Evolutionary conservation across 164 flowering plant genomes (phyloP), one percentile per base, ranked within the genome.

Genomic region (Paratinospora sagittata): DNA sequence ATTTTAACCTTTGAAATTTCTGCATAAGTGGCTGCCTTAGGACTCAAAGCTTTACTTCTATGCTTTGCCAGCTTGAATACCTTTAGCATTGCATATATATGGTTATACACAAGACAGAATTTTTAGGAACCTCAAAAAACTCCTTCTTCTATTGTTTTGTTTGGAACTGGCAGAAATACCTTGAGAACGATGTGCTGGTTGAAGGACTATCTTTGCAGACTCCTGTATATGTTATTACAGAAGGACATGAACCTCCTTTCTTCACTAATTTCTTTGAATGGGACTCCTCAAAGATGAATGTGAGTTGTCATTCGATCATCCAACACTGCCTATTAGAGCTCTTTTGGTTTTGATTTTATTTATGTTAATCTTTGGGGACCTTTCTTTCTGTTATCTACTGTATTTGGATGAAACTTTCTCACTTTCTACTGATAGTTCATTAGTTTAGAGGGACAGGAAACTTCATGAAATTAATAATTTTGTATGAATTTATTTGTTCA

Each of bases 241-340:
- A 88, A 83, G 93, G 93, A 47, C 75, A 83, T 55, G 93, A 90
- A 66, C 96, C 93, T 67, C 75, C 81, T 60, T 85, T 87, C 70
- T 90, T 90, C 83, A 90, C 93, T 64, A 81, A 80, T 11, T 87
- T 84, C 79, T 90, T 90, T 77, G 76, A 17, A 66, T 88, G 93
- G 93, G 90, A 88, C 81, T 67, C 81, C 37, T 79, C 80, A 26
- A 87, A 85, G 74, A 69, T 88, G 33, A 78, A 72, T 72, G 96
- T 87, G 82, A 82, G 89, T 76, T 57, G 65, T 69, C 39, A 24
- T 41, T 27, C 47, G 37, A 27, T n/a, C 47, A 21, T 67, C 23
- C 19, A 41, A 60, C 36, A 47, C 61, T 49, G 16, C 10, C 57
- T 14, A 19, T 13, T 16, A 23, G 66, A 8, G 24, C 7, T 30